A percentile compares a stretch with the other conserved stretches of the same genome.
These are phyloP conservation scores for Pythium folliculosum DNA, from an alignment of 352 stramenopile species.

Conservation along the genomic window DNA sequence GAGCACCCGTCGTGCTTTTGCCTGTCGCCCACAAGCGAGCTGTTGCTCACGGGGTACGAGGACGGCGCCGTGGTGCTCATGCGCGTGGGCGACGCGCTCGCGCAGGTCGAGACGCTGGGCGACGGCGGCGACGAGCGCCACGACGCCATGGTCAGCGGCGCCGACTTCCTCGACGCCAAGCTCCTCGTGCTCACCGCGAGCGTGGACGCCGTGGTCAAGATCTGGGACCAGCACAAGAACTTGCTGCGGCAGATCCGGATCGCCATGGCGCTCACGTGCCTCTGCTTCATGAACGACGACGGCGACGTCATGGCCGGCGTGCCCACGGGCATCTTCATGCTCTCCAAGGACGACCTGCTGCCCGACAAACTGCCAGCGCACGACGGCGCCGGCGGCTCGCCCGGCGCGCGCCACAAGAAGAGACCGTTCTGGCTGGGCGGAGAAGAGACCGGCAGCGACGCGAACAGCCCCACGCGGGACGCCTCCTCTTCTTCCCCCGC, in stretches of 20 bases:
- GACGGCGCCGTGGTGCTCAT: conserved; percentile 60
- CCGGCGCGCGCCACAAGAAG: conserved; percentile 8
- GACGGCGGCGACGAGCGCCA: conserved; percentile 49
- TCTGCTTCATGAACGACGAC: conserved; percentile 70
- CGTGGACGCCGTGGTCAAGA: conserved; percentile 71
- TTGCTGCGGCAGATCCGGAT: conserved; percentile 60
- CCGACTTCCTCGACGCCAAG: conserved; percentile 65
- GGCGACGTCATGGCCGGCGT: conserved; percentile 63
- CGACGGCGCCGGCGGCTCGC: neutral
- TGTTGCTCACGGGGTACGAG: conserved; percentile 63
- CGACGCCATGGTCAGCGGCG: conserved; percentile 57
- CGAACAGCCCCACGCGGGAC: no score
- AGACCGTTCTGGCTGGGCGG: conserved; percentile 19
- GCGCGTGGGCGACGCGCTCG: conserved; percentile 38
- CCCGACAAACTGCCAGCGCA: conserved; percentile 44
- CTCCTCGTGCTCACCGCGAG: conserved; percentile 56
- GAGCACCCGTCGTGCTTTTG: conserved; percentile 54
- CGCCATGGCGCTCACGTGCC: conserved; percentile 54
- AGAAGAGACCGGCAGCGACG: neutral
- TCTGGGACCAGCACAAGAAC: conserved; percentile 67
- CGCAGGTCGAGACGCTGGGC: conserved; percentile 39
- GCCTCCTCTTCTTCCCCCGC: no score
- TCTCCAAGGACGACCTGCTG: conserved; percentile 59
- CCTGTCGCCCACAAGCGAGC: conserved; percentile 51
- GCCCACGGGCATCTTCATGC: conserved; percentile 54